Percentiles rank a stretch among this genome's conserved stretches.
Evolutionary conservation across 2,329 filamentous ascomycete species (phyloP).

Genomic region (Paecilomyces niveus): DNA sequence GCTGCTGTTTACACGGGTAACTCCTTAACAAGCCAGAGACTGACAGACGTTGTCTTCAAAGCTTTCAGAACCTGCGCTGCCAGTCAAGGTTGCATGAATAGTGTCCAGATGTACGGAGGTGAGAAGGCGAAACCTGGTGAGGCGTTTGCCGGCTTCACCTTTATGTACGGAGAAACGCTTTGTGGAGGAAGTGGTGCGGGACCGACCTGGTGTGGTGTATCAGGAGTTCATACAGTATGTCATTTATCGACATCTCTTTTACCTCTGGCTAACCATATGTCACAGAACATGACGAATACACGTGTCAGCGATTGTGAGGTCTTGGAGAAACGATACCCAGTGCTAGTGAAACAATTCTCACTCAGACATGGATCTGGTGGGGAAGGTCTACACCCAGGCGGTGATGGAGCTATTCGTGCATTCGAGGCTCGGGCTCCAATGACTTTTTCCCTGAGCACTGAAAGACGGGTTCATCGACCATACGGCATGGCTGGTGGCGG

Average conservation of each 20-base stretch:
- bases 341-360: constrained; percentile 24
- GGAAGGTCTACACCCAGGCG: constrained; percentile 5
- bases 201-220: neutral
- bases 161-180: constrained; percentile 3
- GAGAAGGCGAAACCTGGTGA: constrained; percentile 2
- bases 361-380: constrained; percentile 18
- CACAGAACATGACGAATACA: constrained; percentile 33
- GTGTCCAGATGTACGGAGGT: constrained; percentile 4
- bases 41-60: constrained; percentile 15
- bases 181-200: constrained; percentile 2
- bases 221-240: constrained; percentile 10
- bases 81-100: constrained; percentile 13
- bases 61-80: constrained; percentile 11
- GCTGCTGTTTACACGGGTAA: constrained; percentile 3
- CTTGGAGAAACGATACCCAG: constrained; percentile 29
- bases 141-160: constrained; percentile 2
- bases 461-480: constrained; percentile 2
- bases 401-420: neutral
- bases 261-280: constrained; percentile 9
- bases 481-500: constrained; percentile 2
- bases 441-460: constrained; percentile 1
- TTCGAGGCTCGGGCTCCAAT: constrained; percentile 1
- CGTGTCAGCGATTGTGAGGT: constrained; percentile 33
- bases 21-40: constrained; percentile 7
- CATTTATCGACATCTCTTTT: neutral